Conservation (phyloP, 2,329 filamentous ascomycete genomes). For the Ascochyta viciae-villosae region DNA sequence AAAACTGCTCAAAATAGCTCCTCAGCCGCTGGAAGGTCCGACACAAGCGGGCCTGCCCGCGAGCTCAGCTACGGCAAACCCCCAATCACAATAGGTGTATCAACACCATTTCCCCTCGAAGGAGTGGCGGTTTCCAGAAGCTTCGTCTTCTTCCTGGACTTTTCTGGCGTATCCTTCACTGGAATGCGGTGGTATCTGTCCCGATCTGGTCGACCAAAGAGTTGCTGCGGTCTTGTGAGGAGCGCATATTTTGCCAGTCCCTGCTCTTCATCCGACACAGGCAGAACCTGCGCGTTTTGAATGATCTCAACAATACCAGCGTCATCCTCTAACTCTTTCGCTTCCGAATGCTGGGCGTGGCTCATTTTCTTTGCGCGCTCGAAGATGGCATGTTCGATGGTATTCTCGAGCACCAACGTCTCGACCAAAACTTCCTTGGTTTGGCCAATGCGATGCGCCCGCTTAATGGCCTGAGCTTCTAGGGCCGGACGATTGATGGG, state of each 20-base stretch:
- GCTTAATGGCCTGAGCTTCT: constrained; percentile 89
- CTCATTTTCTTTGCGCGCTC: constrained; percentile 78
- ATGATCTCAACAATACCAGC: constrained; percentile 65
- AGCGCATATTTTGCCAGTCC: constrained; percentile 51
- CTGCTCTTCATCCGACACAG: constrained; percentile 45
- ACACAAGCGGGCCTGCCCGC: neutral
- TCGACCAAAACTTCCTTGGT: constrained; percentile 80
- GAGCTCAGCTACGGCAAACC: neutral
- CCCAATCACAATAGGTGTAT: neutral
- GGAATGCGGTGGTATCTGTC: constrained; percentile 41
- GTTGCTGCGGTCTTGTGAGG: constrained; percentile 51
- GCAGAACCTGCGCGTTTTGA: constrained; percentile 60
- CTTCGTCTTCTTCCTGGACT: constrained; percentile 28
- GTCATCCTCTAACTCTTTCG: constrained; percentile 66
- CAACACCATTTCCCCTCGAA: neutral
- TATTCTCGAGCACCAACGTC: constrained; percentile 79
- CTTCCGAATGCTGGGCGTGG: constrained; percentile 61
- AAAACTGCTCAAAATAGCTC: constrained; percentile 14
- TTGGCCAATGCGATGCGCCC: constrained; percentile 87
- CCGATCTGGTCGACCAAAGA: constrained; percentile 52
- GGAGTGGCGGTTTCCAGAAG: constrained; percentile 3
- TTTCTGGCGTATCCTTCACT: constrained; percentile 22
- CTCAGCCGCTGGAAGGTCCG: neutral
- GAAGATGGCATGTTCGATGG: constrained; percentile 85
- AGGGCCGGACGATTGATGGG: constrained; percentile 85